Percentiles rank a stretch among this genome's conserved stretches.
Conservation (phyloP, 1,139 yeast genomes). For the Yamadazyma atlantica region DNA sequence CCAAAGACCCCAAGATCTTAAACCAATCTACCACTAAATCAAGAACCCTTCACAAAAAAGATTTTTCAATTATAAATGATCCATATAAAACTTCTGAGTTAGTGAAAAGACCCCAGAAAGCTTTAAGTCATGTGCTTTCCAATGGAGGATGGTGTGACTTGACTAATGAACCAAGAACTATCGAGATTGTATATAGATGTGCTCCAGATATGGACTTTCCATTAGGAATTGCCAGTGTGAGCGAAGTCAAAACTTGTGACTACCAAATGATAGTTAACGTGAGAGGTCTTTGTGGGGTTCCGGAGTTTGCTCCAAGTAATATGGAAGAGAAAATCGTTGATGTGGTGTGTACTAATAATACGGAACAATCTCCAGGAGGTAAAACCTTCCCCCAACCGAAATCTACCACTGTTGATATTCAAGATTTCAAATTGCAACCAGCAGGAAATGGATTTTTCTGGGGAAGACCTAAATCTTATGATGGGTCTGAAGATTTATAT, state of each 20-base stretch:
- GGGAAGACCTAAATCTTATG: conserved; percentile 14
- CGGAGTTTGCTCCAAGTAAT: conserved; percentile 45
- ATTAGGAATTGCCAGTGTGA: conserved; percentile 43
- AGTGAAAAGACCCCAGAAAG: conserved; percentile 35
- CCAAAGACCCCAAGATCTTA: conserved; percentile 16
- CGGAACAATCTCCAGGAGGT: conserved; percentile 4
- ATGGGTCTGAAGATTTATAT: conserved; percentile 7
- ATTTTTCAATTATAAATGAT: conserved; percentile 13
- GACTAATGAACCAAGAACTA: conserved; percentile 59
- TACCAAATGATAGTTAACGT: conserved; percentile 62
- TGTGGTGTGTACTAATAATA: conserved; percentile 38
- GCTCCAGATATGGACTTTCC: conserved; percentile 37
- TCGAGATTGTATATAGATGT: conserved; percentile 70
- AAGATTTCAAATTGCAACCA: conserved; percentile 25
- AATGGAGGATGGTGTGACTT: conserved; percentile 75
- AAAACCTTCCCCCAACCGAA: conserved; percentile 20
- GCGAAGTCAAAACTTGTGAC: conserved; percentile 72
- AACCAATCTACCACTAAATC: conserved; percentile 21
- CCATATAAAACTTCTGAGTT: conserved; percentile 11
- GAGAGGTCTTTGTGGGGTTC: conserved; percentile 57
- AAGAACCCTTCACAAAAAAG: conserved; percentile 11
- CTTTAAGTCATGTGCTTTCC: conserved; percentile 44
- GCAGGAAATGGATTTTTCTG: conserved; percentile 34
- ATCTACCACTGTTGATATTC: conserved; percentile 25
- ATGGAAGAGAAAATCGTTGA: conserved; percentile 35